Evolutionary conservation across 352 stramenopile species (phyloP), one percentile per base, ranked within the genome.

Genomic region (Phytopythium litorale): DNA sequence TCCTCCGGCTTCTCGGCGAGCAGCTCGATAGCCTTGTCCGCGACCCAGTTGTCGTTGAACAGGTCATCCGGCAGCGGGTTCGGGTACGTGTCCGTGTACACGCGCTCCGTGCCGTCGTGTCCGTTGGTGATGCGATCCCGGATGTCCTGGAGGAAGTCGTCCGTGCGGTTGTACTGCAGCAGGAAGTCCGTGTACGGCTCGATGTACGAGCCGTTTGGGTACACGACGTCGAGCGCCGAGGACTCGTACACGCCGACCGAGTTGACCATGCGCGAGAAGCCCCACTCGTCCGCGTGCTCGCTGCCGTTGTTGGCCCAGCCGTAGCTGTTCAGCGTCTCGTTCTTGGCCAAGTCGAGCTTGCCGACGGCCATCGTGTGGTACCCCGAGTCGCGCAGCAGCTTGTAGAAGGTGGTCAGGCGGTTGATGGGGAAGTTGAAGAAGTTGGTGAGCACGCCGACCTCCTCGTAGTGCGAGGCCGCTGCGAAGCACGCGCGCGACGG

Each of bases 291-390:
- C 13, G 61, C 64, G 33, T 72, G 68, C 18, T 72, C 60, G 37
- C 56, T 64, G 18, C 67, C 67, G 18, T 70, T 51, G 40, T 67
- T 42, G n/a, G 53, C 64, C 68, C 68, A 75, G 4, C 68, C 68
- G 56, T 68, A 75, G 37, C 65, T 72, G 54, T 75, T 61, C 13
- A 75, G 68, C 12, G 65, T 75, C 42, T 75, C 62, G 55, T 72
- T 72, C 65, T 75, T 75, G 55, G 65, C 63, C 62, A 75, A 42
- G 32, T 75, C 68, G 18, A 75, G 51, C 42, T 75, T 75, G 28
- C 68, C 68, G 25, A 75, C 68, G 12, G 54, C 61, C 68, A 72
- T 75, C 9, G 65, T 75, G 50, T 75, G 68, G 45, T 75, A 75
- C 6, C 68, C 68, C 4, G 68, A 58, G 18, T 75, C 65, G 18